Percentiles rank a stretch among this genome's conserved stretches.
Evolutionary conservation across 2,329 filamentous ascomycete species (phyloP).

Genomic region (Pseudofabraea citricarpa): DNA sequence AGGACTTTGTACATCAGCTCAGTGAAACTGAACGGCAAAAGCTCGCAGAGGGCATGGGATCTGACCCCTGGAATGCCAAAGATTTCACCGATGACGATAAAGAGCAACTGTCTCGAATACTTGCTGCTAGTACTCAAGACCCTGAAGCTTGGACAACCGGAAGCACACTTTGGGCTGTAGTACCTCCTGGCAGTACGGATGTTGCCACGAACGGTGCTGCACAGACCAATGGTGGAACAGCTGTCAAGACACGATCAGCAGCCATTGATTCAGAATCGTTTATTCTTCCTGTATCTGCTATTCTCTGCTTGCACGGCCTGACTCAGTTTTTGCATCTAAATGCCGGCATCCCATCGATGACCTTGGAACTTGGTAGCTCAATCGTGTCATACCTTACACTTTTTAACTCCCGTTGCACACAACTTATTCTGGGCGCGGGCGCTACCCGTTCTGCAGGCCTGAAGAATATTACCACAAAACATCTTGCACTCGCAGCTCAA

Average conservation of each 20-base stretch:
- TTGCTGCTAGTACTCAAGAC: constrained; percentile 68
- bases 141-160: constrained; percentile 60
- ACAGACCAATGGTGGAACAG: constrained; percentile 9
- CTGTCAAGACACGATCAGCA: constrained; percentile 63
- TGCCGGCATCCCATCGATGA: constrained; percentile 82
- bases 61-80: constrained; percentile 73
- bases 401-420: constrained; percentile 95
- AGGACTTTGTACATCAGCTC: constrained; percentile 69
- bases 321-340: constrained; percentile 80
- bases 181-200: constrained; percentile 19
- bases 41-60: constrained; percentile 72
- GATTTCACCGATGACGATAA: constrained; percentile 65
- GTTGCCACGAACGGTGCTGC: constrained; percentile 33
- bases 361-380: constrained; percentile 71
- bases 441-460: constrained; percentile 84
- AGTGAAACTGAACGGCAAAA: constrained; percentile 70
- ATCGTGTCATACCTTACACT: constrained; percentile 84
- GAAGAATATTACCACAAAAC: constrained; percentile 94
- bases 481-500: constrained; percentile 87
- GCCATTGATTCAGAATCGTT: constrained; percentile 80
- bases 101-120: constrained; percentile 55
- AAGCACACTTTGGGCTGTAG: constrained; percentile 54
- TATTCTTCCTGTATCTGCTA: constrained; percentile 77
- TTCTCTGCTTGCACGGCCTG: constrained; percentile 76
- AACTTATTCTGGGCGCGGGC: constrained; percentile 91